Conservation (phyloP, 495 filamentous ascomycete genomes). For the Xylaria curta region DNA sequence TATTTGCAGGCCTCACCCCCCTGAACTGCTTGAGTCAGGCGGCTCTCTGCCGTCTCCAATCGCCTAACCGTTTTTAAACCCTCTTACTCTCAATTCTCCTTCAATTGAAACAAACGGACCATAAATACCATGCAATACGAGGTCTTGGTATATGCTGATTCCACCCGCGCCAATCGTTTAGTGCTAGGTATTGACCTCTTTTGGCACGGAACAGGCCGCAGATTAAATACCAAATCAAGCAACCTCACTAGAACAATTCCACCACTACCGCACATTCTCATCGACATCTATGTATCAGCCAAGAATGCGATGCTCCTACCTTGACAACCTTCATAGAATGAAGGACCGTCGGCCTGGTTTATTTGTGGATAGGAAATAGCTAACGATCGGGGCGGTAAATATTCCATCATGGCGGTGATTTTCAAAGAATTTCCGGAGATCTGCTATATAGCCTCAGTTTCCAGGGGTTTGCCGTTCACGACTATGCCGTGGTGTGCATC, state of each 20-base stretch:
- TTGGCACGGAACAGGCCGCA: slow-evolving; percentile 1
- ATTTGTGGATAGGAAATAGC: not conserved
- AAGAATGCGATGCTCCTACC: not conserved
- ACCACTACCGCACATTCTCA: not conserved
- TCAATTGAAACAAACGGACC: slow-evolving; percentile 4
- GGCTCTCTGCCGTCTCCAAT: too few species aligned
- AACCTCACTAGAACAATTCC: slow-evolving; percentile 8
- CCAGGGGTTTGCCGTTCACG: not conserved
- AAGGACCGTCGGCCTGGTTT: not conserved
- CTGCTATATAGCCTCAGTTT: slow-evolving; percentile 5
- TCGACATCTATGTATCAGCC: not conserved
- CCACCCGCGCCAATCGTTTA: slow-evolving; percentile 13
- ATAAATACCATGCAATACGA: not conserved
- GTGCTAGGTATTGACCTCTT: slow-evolving; percentile 1
- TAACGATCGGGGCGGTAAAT: not conserved
- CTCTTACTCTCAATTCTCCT: not conserved
- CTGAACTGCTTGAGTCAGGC: too few species aligned
- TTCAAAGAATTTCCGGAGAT: slow-evolving; percentile 5
- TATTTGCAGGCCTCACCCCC: too few species aligned
- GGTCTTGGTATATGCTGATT: slow-evolving; percentile 16
- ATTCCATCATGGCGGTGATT: not conserved
- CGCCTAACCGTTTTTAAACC: not conserved
- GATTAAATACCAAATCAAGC: slow-evolving; percentile 2
- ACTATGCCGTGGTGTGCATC: not conserved
- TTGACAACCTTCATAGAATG: not conserved